Percentiles rank a stretch among this genome's conserved stretches.
Evolutionary conservation across 441 rosid genomes (phyloP).

Genomic region (Geranium incanum): DNA sequence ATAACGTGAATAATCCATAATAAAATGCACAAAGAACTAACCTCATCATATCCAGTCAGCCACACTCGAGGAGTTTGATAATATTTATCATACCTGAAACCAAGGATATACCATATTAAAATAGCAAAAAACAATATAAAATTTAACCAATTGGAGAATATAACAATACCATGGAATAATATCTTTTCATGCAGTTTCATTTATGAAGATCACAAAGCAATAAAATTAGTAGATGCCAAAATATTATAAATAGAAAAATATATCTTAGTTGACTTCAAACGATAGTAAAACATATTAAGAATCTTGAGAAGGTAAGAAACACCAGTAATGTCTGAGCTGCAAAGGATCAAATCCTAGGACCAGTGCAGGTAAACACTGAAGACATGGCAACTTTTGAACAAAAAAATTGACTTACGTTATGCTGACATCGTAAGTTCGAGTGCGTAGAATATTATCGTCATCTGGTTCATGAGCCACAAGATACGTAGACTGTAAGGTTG

Average conservation of each 20-base stretch:
- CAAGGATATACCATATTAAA: not conserved
- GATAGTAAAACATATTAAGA: not conserved
- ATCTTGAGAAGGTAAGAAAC: not conserved
- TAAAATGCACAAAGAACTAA: constrained; percentile 19
- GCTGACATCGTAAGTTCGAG: constrained; percentile 97
- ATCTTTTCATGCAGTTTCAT: not conserved
- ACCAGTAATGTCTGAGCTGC: not conserved
- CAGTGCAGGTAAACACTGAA: not conserved
- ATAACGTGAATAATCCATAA: constrained; percentile 23
- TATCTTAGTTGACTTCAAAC: not conserved
- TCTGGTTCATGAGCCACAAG: constrained; percentile 82
- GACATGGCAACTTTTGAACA: not conserved
- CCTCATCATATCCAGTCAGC: constrained; percentile 99
- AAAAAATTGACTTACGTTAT: constrained; percentile 66
- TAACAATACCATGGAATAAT: not conserved
- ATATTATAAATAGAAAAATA: not conserved
- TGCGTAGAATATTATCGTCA: constrained; percentile 79
- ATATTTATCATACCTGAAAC: constrained; percentile 83
- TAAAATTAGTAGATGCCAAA: not conserved
- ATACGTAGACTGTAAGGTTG: constrained; percentile 63
- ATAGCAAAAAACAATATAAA: not conserved
- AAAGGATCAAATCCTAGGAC: not conserved
- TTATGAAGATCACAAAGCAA: not conserved
- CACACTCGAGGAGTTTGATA: constrained; percentile 99
- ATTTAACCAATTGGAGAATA: not conserved